Conservation (phyloP, 176 grass and related monocot genomes). For the Aegilops sharonensis region DNA sequence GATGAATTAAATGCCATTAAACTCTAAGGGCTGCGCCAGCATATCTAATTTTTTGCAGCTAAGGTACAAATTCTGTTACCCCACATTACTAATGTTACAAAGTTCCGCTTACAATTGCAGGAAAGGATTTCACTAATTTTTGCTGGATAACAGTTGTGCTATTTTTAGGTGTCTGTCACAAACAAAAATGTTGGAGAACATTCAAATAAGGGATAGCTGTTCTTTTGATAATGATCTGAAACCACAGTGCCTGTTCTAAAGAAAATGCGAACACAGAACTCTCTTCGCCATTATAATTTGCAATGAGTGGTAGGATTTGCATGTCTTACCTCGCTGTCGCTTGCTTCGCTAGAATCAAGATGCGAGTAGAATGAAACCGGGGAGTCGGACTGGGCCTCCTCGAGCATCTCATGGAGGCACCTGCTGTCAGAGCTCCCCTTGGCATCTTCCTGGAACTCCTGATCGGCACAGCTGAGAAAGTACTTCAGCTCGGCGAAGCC, state of each 20-base stretch:
- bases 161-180: neutral
- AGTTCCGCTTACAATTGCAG: neutral
- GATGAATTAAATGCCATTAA: slow-evolving; percentile 20
- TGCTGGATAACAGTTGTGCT: neutral
- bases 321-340: slow-evolving; percentile 60
- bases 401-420: slow-evolving; percentile 92
- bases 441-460: slow-evolving; percentile 43
- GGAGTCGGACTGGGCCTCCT: slow-evolving; percentile 81
- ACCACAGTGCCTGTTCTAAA: neutral
- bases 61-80: neutral
- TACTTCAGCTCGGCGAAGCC: slow-evolving; percentile 48
- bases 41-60: neutral
- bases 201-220: neutral
- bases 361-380: slow-evolving; percentile 75
- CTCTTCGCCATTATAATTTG: neutral
- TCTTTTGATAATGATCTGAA: neutral
- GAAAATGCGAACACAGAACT: neutral
- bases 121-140: neutral
- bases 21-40: neutral
- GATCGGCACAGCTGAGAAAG: slow-evolving; percentile 39
- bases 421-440: slow-evolving; percentile 81
- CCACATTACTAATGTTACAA: neutral
- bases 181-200: neutral
- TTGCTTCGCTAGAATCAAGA: slow-evolving; percentile 54
- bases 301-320: neutral